phyloP scores from a whole-genome alignment of 192 early-diverging fungal species.

The Spizellomyces punctatus region DNA sequence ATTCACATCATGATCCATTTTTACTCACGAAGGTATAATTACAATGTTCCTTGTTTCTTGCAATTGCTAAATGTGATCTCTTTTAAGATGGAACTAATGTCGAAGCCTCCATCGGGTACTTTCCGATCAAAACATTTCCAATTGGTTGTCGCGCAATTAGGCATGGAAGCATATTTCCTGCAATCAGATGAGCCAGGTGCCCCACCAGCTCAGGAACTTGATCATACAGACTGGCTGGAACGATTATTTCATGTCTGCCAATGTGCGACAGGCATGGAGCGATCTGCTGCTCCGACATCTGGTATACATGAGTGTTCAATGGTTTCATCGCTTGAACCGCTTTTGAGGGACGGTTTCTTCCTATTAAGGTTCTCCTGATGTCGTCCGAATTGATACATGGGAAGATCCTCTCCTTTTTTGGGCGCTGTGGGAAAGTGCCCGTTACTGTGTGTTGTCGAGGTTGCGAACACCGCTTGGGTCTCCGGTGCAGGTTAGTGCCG shows the following conservation, averaged over 20 bases:
- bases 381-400: too few species aligned
- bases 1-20: too few species aligned
- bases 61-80: too few species aligned
- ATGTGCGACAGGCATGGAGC: too few species aligned
- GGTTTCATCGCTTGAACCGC: too few species aligned
- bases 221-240: constrained; percentile 45
- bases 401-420: constrained; percentile 35
- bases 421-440: constrained; percentile 74
- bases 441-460: constrained; percentile 73
- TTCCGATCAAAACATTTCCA: constrained; percentile 72
- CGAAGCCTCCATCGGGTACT: constrained; percentile 55
- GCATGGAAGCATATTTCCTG: constrained; percentile 39
- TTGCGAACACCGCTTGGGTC: constrained; percentile 76
- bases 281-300: too few species aligned
- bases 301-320: too few species aligned
- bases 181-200: constrained; percentile 17
- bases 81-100: constrained; percentile 22
- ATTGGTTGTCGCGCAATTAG: constrained; percentile 55
- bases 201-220: not conserved
- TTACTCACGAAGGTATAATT: too few species aligned
- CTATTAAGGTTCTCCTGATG: constrained; percentile 14
- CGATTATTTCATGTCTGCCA: constrained; percentile 64
- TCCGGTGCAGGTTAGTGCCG: constrained; percentile 45
- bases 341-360: too few species aligned
- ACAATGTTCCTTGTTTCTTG: too few species aligned